Percentiles rank a stretch among this genome's conserved stretches.
These are phyloP conservation scores for Podila epigama DNA, from an alignment of 192 early-diverging fungal genomes.

Conservation along the genomic window DNA sequence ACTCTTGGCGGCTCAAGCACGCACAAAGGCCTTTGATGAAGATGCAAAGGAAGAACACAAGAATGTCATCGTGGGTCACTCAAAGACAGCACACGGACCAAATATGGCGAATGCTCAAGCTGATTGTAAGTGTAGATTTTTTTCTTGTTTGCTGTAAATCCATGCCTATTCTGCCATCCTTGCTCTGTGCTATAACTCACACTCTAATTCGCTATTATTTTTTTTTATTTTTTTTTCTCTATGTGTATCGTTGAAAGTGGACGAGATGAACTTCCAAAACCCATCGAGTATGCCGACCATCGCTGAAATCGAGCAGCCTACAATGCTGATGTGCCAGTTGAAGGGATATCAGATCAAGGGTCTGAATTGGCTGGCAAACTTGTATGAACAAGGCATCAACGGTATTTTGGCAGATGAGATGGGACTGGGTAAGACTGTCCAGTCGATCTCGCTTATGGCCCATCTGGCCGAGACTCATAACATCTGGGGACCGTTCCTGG, in stretches of 20 bases:
- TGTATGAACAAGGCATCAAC: slow-evolving; percentile 90
- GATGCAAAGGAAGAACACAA: slow-evolving; percentile 45
- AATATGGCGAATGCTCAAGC: slow-evolving; percentile 51
- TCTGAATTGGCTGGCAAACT: slow-evolving; percentile 83
- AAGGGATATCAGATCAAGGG: slow-evolving; percentile 87
- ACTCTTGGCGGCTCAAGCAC: slow-evolving; percentile 69
- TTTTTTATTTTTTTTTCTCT: background rate
- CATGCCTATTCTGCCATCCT: too few species aligned
- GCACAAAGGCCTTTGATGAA: slow-evolving; percentile 76
- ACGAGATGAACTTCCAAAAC: slow-evolving; percentile 88
- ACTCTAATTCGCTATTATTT: background rate
- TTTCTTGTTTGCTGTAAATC: too few species aligned
- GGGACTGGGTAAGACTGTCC: slow-evolving; percentile 89
- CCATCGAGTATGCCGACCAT: slow-evolving; percentile 76
- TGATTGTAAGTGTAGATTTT: slow-evolving; percentile 50
- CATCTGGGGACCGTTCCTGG: slow-evolving; percentile 92
- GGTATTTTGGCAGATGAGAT: slow-evolving; percentile 91
- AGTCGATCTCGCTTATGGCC: slow-evolving; percentile 90
- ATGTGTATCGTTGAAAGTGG: too few species aligned
- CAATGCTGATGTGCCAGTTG: slow-evolving; percentile 87
- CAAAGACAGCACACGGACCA: slow-evolving; percentile 11
- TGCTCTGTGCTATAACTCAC: too few species aligned
- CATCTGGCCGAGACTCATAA: slow-evolving; percentile 85
- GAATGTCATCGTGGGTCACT: background rate
- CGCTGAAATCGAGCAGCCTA: slow-evolving; percentile 80